A percentile compares a stretch with the other conserved stretches of the same genome.
Evolutionary conservation across 1,284 basidiomycete genomes (phyloP).

Genomic region (Xerocomus cyaneibrunnescens): DNA sequence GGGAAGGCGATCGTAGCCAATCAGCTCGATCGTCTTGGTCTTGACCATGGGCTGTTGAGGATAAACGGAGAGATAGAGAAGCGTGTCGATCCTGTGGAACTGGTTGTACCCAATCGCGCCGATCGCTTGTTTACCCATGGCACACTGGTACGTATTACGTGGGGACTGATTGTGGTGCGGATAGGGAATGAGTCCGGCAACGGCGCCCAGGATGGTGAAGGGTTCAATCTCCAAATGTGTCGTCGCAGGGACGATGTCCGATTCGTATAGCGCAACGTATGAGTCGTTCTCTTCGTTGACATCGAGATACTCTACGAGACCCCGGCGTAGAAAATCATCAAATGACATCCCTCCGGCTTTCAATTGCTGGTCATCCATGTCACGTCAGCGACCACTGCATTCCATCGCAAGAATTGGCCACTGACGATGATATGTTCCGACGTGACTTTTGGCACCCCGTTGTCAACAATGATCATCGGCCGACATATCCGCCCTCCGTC

Average conservation of each 20-base stretch:
- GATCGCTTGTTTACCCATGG: conserved; percentile 99
- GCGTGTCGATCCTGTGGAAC: conserved; percentile 95
- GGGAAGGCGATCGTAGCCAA: conserved; percentile 95
- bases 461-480: conserved; percentile 97
- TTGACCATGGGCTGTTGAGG: conserved; percentile 99
- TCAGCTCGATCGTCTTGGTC: conserved; percentile 95
- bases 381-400: conserved; percentile 16
- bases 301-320: conserved; percentile 99
- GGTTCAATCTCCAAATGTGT: conserved; percentile 99
- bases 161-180: conserved; percentile 99
- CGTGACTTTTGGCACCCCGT: conserved; percentile 75
- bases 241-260: conserved; percentile 77
- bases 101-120: conserved; percentile 99
- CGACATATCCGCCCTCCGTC: conserved; percentile 99
- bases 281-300: conserved; percentile 99
- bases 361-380: conserved; percentile 54
- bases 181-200: conserved; percentile 98
- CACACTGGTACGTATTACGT: conserved; percentile 98
- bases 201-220: conserved; percentile 96
- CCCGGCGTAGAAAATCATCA: conserved; percentile 92
- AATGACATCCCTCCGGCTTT: conserved; percentile 83
- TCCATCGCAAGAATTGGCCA: conserved; percentile 8
- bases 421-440: conserved; percentile 78
- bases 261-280: conserved; percentile 94
- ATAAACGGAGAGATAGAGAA: conserved; percentile 99